Base-by-base conservation (phyloP, 2,329 filamentous ascomycete species). In the Proliferodiscus dingleyae region DNA sequence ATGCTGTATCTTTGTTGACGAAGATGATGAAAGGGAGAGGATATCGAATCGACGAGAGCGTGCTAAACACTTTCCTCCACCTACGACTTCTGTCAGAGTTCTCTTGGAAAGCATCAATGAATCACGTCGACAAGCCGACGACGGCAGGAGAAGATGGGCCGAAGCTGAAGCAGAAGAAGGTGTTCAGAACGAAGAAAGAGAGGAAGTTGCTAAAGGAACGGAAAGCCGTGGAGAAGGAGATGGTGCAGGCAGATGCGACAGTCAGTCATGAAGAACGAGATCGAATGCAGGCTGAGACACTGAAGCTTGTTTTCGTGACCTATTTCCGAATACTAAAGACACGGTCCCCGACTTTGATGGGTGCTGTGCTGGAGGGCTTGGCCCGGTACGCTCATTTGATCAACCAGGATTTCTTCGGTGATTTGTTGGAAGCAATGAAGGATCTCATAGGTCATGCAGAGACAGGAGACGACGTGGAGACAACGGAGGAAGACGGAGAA, bases 321-420 rank as follows among this genome's bases (percentile, higher is more conserved):
- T 98, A 98, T 70, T 97, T 98, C 68, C 85, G 90, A 42, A 91
- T 97, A 44, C 72, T 98, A 34, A 97, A 97, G 70, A 75, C 82
- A 43, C 81, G 89, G 21, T 77, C 81, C 19, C 83, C 88, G 11
- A 81, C 85, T 55, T 78, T 98, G 15, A 97, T 96, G 88, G 93
- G 93, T n/a, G 90, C 91, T 11, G 90, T 96, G 0, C 77, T 98
- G 4, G 93, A 97, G 70, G 93, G 93, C 22, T 72, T 98, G 18
- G 90, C 91, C 41, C 89, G 89, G 63, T 98, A 95, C 63, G 84
- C 90, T 3, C 93, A 96, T 64, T 77, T 98, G 49, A 98, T 98
- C 74, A 98, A 98, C 70, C 89, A 98, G 63, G 89, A 98, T 64
- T 97, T 98, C 72, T 98, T 98, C 60, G 93, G 91, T 22, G 93